Evolutionary conservation across 495 filamentous ascomycete genomes (phyloP), one percentile per base, ranked within the genome.

Genomic region (Aspergillus carlsbadensis): DNA sequence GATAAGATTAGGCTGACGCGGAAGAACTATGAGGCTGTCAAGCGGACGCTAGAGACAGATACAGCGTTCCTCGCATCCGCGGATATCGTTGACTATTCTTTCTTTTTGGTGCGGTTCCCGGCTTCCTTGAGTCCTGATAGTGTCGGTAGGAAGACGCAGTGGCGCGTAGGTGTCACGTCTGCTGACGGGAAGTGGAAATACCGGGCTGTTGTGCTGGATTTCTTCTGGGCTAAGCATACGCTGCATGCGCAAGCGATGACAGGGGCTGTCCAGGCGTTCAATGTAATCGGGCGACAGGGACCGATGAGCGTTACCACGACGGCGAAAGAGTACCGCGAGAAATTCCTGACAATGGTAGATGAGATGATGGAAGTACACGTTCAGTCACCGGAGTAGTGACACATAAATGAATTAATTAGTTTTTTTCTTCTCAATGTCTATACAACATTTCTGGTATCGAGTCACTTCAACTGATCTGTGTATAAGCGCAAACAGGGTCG

Each of bases 221-320:
- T 88, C 60, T 88, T 89, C 69, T 89, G 86, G 83, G 83, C 84
- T 1, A 84, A 83, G 62, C 85, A 88, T 69, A 86, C 82, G 58
- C 51, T 84, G 1, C 82, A 81, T 46, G 79, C 86, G 2, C 78
- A 75, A 64, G 76, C 79, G 0, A 77, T 88, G 78, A 86, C 87
- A 5, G 74, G 81, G 0, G 66, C 87, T 29, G 76, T 89, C 35
- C 77, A 79, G 14, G 69, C 76, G 1, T 89, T 83, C 61, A 88
- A 89, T 57, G 58, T 84, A 2, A 57, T 87, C 24, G 76, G 71
- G 11, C 61, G 69, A 18, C 74, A 81, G 46, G 87, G 86, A 0
- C 84, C 78, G 5, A 90, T 90, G 86, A 85, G 80, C 45, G 87
- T 90, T 54, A 90, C 86, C 0, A 84, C 87, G 0, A 82, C 81